Evolutionary conservation across 1,284 basidiomycete genomes (phyloP).

Genomic region (Leccinum fallax): DNA sequence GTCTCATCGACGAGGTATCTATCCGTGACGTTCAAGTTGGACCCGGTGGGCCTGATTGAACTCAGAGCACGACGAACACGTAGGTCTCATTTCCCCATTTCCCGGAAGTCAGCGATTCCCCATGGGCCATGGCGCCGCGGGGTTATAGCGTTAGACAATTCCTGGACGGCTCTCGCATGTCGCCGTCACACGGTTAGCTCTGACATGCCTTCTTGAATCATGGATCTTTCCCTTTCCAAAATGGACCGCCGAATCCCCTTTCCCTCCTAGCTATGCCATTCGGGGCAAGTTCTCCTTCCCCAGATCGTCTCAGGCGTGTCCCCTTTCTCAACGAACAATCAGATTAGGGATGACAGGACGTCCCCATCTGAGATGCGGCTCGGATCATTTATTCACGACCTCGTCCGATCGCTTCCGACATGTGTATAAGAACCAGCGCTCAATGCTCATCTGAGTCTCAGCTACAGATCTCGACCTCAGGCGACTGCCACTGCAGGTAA

Average conservation of each 20-base stretch:
- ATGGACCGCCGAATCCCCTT: background rate
- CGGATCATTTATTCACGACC: background rate
- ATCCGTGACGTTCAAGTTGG: background rate
- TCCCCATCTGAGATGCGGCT: background rate
- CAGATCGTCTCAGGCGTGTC: background rate
- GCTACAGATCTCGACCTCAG: background rate
- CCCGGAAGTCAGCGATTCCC: background rate
- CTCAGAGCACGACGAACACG: background rate
- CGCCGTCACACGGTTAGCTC: background rate
- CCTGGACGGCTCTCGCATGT: background rate
- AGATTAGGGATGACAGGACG: background rate
- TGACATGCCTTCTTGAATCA: background rate
- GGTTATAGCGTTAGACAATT: background rate
- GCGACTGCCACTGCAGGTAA: background rate
- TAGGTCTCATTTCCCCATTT: background rate
- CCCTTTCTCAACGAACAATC: background rate
- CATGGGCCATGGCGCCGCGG: too few relatives aligned
- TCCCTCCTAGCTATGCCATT: background rate
- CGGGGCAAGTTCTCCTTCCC: background rate
- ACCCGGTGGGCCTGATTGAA: background rate
- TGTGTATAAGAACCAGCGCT: background rate
- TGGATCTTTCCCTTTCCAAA: background rate
- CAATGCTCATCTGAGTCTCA: background rate
- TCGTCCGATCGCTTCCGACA: background rate
- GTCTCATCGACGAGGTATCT: background rate